A percentile compares a stretch with the other conserved stretches of the same genome.
These are phyloP conservation scores for Phytophthora lateralis DNA, from an alignment of 352 stramenopile genomes.

Conservation along the genomic window DNA sequence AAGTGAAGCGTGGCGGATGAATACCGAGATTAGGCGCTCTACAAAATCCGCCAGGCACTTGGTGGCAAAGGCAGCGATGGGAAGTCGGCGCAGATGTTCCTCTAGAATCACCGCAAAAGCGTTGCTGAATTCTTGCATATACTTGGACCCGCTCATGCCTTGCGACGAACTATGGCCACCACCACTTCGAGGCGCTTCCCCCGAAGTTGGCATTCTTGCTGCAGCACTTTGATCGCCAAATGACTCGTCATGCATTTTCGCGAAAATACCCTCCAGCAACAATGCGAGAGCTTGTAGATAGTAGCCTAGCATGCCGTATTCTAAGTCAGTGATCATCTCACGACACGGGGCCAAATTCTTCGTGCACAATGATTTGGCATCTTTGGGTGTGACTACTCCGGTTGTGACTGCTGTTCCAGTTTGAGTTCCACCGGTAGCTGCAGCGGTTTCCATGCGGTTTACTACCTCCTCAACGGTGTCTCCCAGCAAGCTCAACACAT, in stretches of 20 bases:
- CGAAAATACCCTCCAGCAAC: constrained; percentile 64
- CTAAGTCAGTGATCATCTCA: constrained; percentile 54
- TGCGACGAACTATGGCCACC: constrained; percentile 21
- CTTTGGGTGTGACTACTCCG: constrained; percentile 39
- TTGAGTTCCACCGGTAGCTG: constrained; percentile 17
- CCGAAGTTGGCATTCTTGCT: constrained; percentile 8
- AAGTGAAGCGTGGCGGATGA: constrained; percentile 76
- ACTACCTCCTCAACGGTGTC: constrained; percentile 64
- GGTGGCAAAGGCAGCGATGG: constrained; percentile 52
- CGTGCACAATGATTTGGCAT: constrained; percentile 43
- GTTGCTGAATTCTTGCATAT: constrained; percentile 79
- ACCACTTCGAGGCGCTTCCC: constrained; percentile 22
- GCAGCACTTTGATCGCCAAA: constrained; percentile 57
- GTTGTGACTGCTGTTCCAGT: constrained; percentile 3
- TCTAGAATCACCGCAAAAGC: constrained; percentile 71
- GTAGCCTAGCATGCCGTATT: constrained; percentile 66
- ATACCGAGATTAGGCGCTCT: constrained; percentile 74
- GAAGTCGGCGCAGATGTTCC: constrained; percentile 75
- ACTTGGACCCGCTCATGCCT: constrained; percentile 58
- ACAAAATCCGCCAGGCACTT: constrained; percentile 72
- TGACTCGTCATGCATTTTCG: constrained; percentile 88
- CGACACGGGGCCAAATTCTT: constrained; percentile 53
- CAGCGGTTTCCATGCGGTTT: constrained; percentile 39
- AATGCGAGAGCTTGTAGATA: constrained; percentile 73
- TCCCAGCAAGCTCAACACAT: constrained; percentile 66